A percentile compares a stretch with the other conserved stretches of the same genome.
phyloP scores from a whole-genome alignment of 2,329 filamentous ascomycete genomes.

The Pseudogymnoascus sp. region DNA sequence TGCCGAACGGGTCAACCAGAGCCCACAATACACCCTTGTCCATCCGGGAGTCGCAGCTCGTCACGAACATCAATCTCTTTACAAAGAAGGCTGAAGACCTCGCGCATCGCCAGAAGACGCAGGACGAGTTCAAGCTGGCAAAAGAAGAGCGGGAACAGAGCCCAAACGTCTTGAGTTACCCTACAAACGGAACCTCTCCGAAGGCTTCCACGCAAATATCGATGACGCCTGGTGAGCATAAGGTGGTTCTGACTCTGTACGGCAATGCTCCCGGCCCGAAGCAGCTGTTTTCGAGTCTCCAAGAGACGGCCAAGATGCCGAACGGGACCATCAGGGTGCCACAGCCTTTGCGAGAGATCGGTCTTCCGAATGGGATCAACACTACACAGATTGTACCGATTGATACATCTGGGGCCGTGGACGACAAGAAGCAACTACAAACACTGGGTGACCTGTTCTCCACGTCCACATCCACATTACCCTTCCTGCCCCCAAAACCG shows the following conservation, averaged over 20 bases:
- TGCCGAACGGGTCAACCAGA: conserved; percentile 24
- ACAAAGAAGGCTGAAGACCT: conserved; percentile 55
- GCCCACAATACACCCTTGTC: conserved; percentile 20
- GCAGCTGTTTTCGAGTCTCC: conserved; percentile 81
- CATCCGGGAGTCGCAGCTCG: conserved; percentile 18
- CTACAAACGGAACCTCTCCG: conserved; percentile 14
- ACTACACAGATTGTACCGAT: conserved; percentile 57
- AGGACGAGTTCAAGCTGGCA: conserved; percentile 34
- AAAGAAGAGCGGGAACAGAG: conserved; percentile 20
- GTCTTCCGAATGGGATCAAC: conserved; percentile 66
- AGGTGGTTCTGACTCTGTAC: conserved; percentile 64
- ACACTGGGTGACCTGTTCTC: conserved; percentile 69
- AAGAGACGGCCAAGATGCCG: conserved; percentile 38
- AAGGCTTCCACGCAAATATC: conserved; percentile 24
- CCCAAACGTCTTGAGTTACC: conserved; percentile 3
- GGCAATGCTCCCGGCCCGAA: conserved; percentile 66
- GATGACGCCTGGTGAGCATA: conserved; percentile 37
- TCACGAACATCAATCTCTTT: conserved; percentile 35
- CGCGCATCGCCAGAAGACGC: conserved; percentile 51
- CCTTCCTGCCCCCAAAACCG: conserved; percentile 63
- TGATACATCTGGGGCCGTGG: conserved; percentile 30
- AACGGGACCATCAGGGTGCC: conserved; percentile 22
- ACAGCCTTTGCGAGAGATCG: conserved; percentile 51
- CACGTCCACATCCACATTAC: conserved; percentile 55
- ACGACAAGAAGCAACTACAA: conserved; percentile 46